phyloP scores from a whole-genome alignment of 2,329 filamentous ascomycete species.

The Beauveria bassiana region DNA sequence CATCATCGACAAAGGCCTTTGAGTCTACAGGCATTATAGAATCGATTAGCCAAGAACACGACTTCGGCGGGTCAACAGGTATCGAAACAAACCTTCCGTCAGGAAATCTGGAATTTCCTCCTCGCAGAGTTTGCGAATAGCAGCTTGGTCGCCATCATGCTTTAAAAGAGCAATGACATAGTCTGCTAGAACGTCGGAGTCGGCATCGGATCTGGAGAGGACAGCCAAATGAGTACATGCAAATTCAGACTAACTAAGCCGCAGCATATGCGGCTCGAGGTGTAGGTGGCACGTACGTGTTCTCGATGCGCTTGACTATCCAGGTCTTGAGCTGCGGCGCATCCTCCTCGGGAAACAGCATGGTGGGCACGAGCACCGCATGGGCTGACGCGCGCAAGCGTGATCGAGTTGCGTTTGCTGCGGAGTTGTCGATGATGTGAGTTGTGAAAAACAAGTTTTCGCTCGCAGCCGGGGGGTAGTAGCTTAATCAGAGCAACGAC shows the following conservation, averaged over 20 bases:
- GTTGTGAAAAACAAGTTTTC: neutral
- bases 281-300: conserved; percentile 48
- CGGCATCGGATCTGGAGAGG: conserved; percentile 61
- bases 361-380: conserved; percentile 24
- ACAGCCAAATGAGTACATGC: conserved; percentile 5
- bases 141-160: conserved; percentile 57
- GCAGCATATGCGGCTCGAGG: conserved; percentile 8
- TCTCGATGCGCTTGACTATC: conserved; percentile 70
- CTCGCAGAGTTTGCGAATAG: conserved; percentile 60
- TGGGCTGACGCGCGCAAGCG: neutral
- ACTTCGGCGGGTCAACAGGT: too few species aligned
- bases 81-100: conserved; percentile 43
- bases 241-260: neutral
- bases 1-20: conserved; percentile 57
- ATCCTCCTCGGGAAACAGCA: conserved; percentile 58
- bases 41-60: neutral
- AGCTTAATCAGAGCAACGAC: neutral
- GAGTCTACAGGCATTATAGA: conserved; percentile 21
- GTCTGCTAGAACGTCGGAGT: conserved; percentile 74
- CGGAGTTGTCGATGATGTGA: neutral
- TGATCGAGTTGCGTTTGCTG: neutral
- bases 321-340: conserved; percentile 61
- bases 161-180: conserved; percentile 73
- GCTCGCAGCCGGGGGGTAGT: neutral
- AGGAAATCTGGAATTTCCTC: conserved; percentile 70